A percentile compares a stretch with the other conserved stretches of the same genome.
phyloP scores from a whole-genome alignment of 768 basidiomycete species.

The Termitomyces sp. region DNA sequence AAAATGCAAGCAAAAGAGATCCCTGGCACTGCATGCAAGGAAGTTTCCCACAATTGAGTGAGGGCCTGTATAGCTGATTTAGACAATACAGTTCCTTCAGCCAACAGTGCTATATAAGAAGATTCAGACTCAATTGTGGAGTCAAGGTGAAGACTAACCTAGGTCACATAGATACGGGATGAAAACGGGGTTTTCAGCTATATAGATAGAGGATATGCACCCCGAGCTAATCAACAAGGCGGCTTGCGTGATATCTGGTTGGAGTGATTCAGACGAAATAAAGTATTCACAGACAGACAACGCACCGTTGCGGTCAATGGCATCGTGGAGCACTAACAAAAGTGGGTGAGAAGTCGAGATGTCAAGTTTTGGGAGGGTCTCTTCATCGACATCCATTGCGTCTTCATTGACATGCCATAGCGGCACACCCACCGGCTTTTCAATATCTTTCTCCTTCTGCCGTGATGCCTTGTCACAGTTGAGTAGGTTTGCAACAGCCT shows the following conservation, averaged over 20 bases:
- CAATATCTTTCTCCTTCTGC: constrained; percentile 17
- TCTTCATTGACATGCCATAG: constrained; percentile 21
- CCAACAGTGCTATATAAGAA: constrained; percentile 21
- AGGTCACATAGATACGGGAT: constrained; percentile 36
- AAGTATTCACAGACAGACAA: not conserved
- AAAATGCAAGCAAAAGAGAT: constrained; percentile 30
- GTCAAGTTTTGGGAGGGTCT: constrained; percentile 5
- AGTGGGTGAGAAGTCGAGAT: constrained; percentile 16
- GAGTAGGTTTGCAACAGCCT: constrained; percentile 40
- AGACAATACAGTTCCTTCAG: constrained; percentile 12
- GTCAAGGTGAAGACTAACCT: constrained; percentile 24
- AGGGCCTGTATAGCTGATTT: constrained; percentile 27
- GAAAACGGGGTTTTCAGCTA: constrained; percentile 21
- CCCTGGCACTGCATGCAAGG: constrained; percentile 14
- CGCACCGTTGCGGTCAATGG: constrained; percentile 29
- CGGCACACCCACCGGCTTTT: constrained; percentile 22
- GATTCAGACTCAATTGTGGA: constrained; percentile 1
- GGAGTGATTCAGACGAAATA: constrained; percentile 1
- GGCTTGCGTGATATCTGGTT: constrained; percentile 35
- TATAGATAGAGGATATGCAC: constrained; percentile 28
- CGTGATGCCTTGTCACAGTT: constrained; percentile 29
- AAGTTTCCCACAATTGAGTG: constrained; percentile 24
- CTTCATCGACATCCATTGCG: constrained; percentile 11
- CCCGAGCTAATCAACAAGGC: constrained; percentile 36
- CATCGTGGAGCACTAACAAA: constrained; percentile 24